Percentiles rank a stretch among this genome's conserved stretches.
Conservation (phyloP, 768 basidiomycete species). For the Sarcodon sp. region DNA sequence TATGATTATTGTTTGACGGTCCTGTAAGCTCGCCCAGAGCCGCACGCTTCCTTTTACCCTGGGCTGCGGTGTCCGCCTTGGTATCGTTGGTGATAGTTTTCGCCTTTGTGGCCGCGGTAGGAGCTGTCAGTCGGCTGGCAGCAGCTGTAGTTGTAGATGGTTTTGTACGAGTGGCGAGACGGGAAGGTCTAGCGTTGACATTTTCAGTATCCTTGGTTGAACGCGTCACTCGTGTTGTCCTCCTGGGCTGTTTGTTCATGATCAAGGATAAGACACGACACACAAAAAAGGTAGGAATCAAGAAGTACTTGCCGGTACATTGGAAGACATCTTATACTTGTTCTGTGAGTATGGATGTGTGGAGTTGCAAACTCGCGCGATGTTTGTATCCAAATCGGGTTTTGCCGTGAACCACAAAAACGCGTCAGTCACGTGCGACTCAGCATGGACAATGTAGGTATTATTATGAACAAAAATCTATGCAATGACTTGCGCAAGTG, state of each 20-base stretch:
- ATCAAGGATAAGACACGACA: not conserved
- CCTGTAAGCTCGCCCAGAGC: constrained; percentile 61
- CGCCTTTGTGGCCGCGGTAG: constrained; percentile 41
- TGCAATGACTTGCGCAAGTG: too few species aligned
- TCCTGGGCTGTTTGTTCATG: constrained; percentile 35
- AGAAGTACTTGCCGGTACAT: constrained; percentile 28
- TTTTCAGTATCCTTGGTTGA: constrained; percentile 56
- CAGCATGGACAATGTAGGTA: too few species aligned
- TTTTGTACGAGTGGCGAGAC: constrained; percentile 50
- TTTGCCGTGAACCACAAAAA: too few species aligned
- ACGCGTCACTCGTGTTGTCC: constrained; percentile 40
- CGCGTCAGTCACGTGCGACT: too few species aligned
- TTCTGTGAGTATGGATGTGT: not conserved
- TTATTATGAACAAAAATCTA: too few species aligned
- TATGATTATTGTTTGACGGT: constrained; percentile 34
- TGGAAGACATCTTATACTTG: constrained; percentile 22
- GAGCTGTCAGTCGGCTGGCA: constrained; percentile 24
- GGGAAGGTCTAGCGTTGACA: constrained; percentile 49
- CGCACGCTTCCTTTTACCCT: constrained; percentile 64
- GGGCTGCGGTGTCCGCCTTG: constrained; percentile 27
- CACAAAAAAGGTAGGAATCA: not conserved
- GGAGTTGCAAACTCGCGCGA: too few species aligned
- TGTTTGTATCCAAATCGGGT: too few species aligned
- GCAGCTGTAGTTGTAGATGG: constrained; percentile 31
- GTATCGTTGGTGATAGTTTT: constrained; percentile 25